Percentiles rank a stretch among this genome's conserved stretches.
phyloP scores from a whole-genome alignment of 2,329 filamentous ascomycete genomes.

The Calonectria pteridis region DNA sequence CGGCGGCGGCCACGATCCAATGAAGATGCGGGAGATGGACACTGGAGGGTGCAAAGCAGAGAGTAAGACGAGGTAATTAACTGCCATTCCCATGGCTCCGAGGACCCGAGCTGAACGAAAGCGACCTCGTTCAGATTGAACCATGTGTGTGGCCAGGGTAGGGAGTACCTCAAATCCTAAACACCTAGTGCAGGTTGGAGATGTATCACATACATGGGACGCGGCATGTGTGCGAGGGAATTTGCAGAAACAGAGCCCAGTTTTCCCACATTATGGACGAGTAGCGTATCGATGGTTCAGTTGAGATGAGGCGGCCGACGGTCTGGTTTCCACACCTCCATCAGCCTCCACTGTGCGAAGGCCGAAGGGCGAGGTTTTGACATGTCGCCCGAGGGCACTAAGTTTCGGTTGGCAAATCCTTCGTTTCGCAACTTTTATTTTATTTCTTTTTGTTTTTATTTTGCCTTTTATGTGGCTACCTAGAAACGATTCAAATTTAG shows the following conservation, averaged over 20 bases:
- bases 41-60: conserved; percentile 15
- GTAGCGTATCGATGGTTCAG: conserved; percentile 12
- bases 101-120: conserved; percentile 14
- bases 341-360: conserved; percentile 25
- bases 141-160: conserved; percentile 2
- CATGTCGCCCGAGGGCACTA: neutral
- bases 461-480: neutral
- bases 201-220: neutral
- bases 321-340: conserved; percentile 28
- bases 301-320: conserved; percentile 8
- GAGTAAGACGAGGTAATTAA: conserved; percentile 32
- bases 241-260: conserved; percentile 16
- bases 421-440: neutral
- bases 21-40: conserved; percentile 4
- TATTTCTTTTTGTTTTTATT: neutral
- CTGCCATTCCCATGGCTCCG: conserved; percentile 15
- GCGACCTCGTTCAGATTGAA: conserved; percentile 1
- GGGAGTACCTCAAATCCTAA: conserved; percentile 13
- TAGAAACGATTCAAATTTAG: neutral
- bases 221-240: conserved; percentile 14
- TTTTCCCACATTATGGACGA: conserved; percentile 12
- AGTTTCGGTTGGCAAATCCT: conserved; percentile 4
- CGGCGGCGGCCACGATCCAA: conserved; percentile 19
- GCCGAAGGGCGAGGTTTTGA: conserved; percentile 9
- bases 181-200: conserved; percentile 1